Evolutionary conservation across 202 grass and related monocot genomes (phyloP), one percentile per base, ranked within the genome.

Genomic region (Dendrocalamus latiflorus): DNA sequence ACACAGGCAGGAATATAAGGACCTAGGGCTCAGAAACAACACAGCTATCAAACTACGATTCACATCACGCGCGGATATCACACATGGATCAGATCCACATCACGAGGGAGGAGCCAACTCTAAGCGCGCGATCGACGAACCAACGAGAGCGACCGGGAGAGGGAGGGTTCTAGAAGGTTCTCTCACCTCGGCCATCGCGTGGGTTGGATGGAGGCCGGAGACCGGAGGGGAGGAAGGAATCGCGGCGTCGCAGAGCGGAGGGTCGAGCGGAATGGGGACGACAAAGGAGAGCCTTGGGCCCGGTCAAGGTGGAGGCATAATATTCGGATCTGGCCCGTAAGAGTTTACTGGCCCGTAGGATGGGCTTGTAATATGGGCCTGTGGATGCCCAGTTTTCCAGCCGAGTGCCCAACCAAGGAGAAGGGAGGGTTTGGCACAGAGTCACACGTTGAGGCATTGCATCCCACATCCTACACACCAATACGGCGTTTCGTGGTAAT

Each of bases 181-280:
- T 84, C 48, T 88, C 48, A 88, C 86, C 86, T 88, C 86, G 68
- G 86, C 81, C 86, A 88, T 84, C 47, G 49, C 80, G 49, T 54
- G 21, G 20, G 68, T 34, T 37, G 79, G 55, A 16, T 1, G 59
- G 55, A 42, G 26, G 24, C 30, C 0, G 24, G 53, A 33, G 33
- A 4, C 26, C 64, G 73, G 44, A 53, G 67, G 43, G 8, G 71
- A 43, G 64, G 70, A 66, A 15, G 10, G 60, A 56, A 41, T 83
- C 45, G 63, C 63, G 63, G 72, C 79, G 85, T 72, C 81, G 59
- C 21, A 17, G 34, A 51, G 48, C 34, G 22, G 47, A 75, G 2
- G 6, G 57, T 38, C 13, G 56, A 55, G 20, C 37, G 36, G 68
- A 75, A 15, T 0, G n/a, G 17, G n/a, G 8, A 28, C 18, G 24